These are phyloP conservation scores for Alternaria rosae DNA, from an alignment of 2,329 filamentous ascomycete species.

Conservation along the genomic window DNA sequence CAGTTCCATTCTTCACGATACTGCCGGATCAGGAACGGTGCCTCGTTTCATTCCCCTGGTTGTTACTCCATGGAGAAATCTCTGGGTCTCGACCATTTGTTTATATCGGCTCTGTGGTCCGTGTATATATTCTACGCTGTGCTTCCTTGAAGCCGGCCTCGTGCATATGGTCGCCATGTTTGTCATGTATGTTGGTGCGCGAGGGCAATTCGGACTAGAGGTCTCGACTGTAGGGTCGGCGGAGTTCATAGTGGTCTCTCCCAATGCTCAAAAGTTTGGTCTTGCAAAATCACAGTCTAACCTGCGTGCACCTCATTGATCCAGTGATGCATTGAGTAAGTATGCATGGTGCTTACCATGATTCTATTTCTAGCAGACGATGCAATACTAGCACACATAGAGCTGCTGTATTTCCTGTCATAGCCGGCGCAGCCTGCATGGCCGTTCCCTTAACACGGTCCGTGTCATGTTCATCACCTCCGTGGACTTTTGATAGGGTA, in stretches of 20 bases:
- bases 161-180: constrained; percentile 31
- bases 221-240: constrained; percentile 6
- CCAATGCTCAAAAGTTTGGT: constrained; percentile 22
- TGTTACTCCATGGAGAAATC: constrained; percentile 6
- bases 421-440: background rate
- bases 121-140: constrained; percentile 21
- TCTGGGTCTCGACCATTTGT: constrained; percentile 12
- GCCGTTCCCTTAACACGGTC: background rate
- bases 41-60: constrained; percentile 26
- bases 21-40: constrained; percentile 18
- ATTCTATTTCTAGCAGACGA: background rate
- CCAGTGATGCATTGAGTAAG: background rate
- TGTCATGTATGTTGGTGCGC: constrained; percentile 17
- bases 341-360: background rate
- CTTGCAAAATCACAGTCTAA: background rate
- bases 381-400: background rate
- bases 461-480: background rate
- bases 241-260: constrained; percentile 11
- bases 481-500: background rate
- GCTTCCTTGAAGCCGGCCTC: constrained; percentile 3
- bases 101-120: constrained; percentile 14
- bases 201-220: constrained; percentile 5
- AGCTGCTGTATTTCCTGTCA: background rate
- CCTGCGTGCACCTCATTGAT: background rate
- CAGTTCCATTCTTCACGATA: constrained; percentile 18